These are phyloP conservation scores for Ceratobasidium sp. DNA, from an alignment of 1,284 basidiomycete species.

Conservation along the genomic window DNA sequence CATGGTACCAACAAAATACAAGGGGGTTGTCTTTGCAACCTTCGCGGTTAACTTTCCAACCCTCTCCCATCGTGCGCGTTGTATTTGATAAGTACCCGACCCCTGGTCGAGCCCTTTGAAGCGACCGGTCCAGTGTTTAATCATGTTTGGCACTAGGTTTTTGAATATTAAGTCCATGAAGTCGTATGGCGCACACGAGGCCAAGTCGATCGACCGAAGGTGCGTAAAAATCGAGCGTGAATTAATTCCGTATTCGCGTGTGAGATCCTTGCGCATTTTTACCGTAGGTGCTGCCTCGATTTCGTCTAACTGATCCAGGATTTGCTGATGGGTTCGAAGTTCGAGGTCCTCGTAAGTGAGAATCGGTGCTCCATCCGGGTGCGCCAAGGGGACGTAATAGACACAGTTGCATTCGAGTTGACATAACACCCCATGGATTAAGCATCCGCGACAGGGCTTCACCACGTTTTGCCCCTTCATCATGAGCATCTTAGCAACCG, in stretches of 20 bases:
- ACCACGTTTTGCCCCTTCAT: slow-evolving; percentile 22
- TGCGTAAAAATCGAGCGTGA: slow-evolving; percentile 5
- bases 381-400: slow-evolving; percentile 17
- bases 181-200: slow-evolving; percentile 47
- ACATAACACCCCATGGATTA: slow-evolving; percentile 2
- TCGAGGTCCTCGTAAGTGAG: neutral
- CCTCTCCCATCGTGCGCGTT: slow-evolving; percentile 47
- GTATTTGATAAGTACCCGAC: slow-evolving; percentile 39
- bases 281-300: neutral
- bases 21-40: slow-evolving; percentile 48
- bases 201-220: slow-evolving; percentile 47
- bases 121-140: slow-evolving; percentile 49
- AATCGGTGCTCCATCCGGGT: neutral
- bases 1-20: slow-evolving; percentile 48
- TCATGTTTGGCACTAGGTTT: slow-evolving; percentile 29
- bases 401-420: neutral
- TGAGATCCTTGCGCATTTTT: neutral
- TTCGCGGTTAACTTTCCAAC: slow-evolving; percentile 48
- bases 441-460: slow-evolving; percentile 9
- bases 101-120: slow-evolving; percentile 49
- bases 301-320: neutral
- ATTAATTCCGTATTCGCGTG: slow-evolving; percentile 37
- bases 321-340: neutral
- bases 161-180: slow-evolving; percentile 50
- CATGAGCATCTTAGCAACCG: slow-evolving; percentile 8